Evolutionary conservation across 2,329 filamentous ascomycete genomes (phyloP), one percentile per base, ranked within the genome.

Genomic region (Didymella arachidicola): DNA sequence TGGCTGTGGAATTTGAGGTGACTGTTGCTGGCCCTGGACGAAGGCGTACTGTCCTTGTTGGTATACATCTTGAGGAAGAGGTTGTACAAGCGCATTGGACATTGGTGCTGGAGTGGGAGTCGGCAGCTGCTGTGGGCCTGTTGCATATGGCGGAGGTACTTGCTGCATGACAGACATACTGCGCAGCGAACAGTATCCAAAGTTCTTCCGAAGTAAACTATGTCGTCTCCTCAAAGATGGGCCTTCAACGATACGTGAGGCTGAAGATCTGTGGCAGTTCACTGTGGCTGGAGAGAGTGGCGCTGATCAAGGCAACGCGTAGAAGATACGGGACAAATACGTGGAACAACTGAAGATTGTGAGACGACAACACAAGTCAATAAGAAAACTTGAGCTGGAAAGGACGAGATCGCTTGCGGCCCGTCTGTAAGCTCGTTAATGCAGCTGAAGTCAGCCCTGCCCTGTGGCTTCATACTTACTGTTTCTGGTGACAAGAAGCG

Each of bases 391-490:
- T 36, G 7, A 36, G 32, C 32, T 36, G 32, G 16, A n/a, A 34
- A n/a, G 8, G 32, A 36, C 32, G 16, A n/a, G 16, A n/a, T 36
- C 16, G 30, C 16, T 7, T 36, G 32, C n/a, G 32, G 7, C 32
- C 16, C n/a, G 16, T 36, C 32, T 36, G 14, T 36, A n/a, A 36
- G 32, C 32, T 36, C 32, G 32, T 36, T n/a, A 36, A 36, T n/a
- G 32, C 32, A 36, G 32, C 32, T 36, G 32, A 36, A 36, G 57
- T 65, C 66, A 64, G 69, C 66, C 67, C 62, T 65, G 64, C 46
- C 26, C 25, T 49, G 68, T 72, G 69, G 66, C 66, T 67, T 66
- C 55, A 56, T 58, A 57, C 62, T 67, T 64, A 43, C 69, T 63
- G 19, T 18, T 60, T 70, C 30, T 42, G 69, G 70, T 38, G 46